A percentile compares a stretch with the other conserved stretches of the same genome.
These are phyloP conservation scores for Trametes punicea DNA, from an alignment of 768 basidiomycete genomes.

Conservation along the genomic window DNA sequence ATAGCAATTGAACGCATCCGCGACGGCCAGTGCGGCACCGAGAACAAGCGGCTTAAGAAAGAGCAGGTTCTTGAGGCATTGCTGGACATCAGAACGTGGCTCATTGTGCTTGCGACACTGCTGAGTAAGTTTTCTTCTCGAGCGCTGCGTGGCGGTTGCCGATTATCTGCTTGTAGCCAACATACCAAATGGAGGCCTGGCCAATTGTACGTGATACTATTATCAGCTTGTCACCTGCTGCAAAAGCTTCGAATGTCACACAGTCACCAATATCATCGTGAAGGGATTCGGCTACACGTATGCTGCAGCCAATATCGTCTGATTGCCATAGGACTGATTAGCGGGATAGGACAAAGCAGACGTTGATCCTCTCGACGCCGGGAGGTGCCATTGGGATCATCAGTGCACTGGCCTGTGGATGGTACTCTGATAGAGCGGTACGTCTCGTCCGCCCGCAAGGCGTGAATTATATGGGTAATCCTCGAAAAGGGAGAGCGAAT, in stretches of 20 bases:
- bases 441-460: not conserved
- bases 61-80: constrained; percentile 58
- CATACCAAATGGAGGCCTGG: constrained; percentile 67
- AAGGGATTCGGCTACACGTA: constrained; percentile 63
- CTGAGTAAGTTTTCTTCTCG: constrained; percentile 42
- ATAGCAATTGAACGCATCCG: constrained; percentile 64
- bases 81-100: constrained; percentile 57
- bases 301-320: not conserved
- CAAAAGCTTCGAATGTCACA: too few relatives aligned
- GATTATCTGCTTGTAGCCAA: constrained; percentile 41
- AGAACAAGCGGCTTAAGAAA: constrained; percentile 59
- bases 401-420: constrained; percentile 53
- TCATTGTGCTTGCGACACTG: constrained; percentile 59
- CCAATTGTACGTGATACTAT: constrained; percentile 47
- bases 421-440: constrained; percentile 65
- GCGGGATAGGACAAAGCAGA: constrained; percentile 48
- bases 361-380: constrained; percentile 58
- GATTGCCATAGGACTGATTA: not conserved
- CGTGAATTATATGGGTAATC: too few relatives aligned
- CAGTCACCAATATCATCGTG: constrained; percentile 62
- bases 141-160: not conserved
- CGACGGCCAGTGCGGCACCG: constrained; percentile 62
- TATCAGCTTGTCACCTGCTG: too few relatives aligned
- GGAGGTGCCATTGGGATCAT: constrained; percentile 47
- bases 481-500: constrained; percentile 52